Evolutionary conservation across 768 basidiomycete species (phyloP).

Genomic region (Leccinellum rugosiceps): DNA sequence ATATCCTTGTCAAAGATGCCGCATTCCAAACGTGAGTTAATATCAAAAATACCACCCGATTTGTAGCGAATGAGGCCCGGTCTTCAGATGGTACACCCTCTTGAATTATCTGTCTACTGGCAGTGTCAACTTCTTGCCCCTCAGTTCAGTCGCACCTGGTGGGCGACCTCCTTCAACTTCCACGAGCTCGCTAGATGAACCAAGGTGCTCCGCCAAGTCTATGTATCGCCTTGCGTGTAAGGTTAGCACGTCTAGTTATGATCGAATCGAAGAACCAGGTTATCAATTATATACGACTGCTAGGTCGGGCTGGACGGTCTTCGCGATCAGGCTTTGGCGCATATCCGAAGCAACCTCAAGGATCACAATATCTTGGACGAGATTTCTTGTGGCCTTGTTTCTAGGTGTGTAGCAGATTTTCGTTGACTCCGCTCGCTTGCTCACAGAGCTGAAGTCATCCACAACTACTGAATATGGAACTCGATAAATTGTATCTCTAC

Average conservation of each 20-base stretch:
- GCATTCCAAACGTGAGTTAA: neutral
- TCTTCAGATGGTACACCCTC: neutral
- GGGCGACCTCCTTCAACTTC: neutral
- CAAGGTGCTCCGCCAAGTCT: neutral
- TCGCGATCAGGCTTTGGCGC: neutral
- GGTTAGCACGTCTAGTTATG: neutral
- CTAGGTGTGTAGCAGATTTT: neutral
- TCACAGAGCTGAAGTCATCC: neutral
- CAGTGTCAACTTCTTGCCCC: neutral
- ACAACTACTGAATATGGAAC: neutral
- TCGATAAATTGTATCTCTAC: neutral
- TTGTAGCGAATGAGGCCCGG: neutral
- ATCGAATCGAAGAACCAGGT: neutral
- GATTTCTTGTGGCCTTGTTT: neutral
- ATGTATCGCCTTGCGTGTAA: neutral
- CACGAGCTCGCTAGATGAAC: neutral
- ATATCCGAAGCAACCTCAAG: neutral
- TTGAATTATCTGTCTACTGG: neutral
- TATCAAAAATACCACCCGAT: neutral
- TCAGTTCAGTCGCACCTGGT: neutral
- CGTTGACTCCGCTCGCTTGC: neutral
- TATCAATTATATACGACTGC: neutral
- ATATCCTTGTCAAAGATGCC: neutral
- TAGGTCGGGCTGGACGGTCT: neutral
- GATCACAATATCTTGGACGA: neutral